phyloP scores from a whole-genome alignment of 78 protist species.

The Diacronema lutheri region DNA sequence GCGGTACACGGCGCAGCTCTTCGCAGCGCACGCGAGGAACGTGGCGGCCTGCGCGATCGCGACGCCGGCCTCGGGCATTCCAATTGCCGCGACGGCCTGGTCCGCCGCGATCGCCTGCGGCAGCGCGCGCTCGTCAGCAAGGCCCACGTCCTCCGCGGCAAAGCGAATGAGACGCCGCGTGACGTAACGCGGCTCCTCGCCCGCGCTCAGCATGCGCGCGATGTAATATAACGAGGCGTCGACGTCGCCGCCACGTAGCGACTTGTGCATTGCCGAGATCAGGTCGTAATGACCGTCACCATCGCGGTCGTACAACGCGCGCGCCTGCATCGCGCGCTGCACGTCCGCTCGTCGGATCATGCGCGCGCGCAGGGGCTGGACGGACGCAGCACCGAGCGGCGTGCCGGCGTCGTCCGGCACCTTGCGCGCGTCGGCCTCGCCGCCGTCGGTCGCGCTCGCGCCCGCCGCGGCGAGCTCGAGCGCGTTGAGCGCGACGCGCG shows the following conservation, averaged over 20 bases:
- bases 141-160: constrained; percentile 59
- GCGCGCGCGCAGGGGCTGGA: too few species aligned
- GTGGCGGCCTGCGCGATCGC: constrained; percentile 53
- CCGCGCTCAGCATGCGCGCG: constrained; percentile 46
- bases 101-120: constrained; percentile 38
- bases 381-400: too few species aligned
- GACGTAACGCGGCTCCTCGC: constrained; percentile 51
- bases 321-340: constrained; percentile 9
- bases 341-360: not conserved
- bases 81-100: constrained; percentile 54
- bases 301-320: constrained; percentile 30
- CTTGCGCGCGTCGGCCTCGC: too few species aligned
- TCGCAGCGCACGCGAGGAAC: constrained; percentile 66
- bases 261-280: constrained; percentile 68
- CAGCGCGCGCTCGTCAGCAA: constrained; percentile 58
- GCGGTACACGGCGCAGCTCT: constrained; percentile 42
- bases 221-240: constrained; percentile 67
- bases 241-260: constrained; percentile 63
- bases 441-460: not conserved
- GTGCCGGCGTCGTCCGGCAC: too few species aligned
- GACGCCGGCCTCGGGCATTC: constrained; percentile 65
- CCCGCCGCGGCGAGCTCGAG: constrained; percentile 29
- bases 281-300: constrained; percentile 60
- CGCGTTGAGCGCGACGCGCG: constrained; percentile 49
- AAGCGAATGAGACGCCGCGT: constrained; percentile 54